phyloP scores from a whole-genome alignment of 371 early-diverging fungal genomes.

The Mortierella sp. region DNA sequence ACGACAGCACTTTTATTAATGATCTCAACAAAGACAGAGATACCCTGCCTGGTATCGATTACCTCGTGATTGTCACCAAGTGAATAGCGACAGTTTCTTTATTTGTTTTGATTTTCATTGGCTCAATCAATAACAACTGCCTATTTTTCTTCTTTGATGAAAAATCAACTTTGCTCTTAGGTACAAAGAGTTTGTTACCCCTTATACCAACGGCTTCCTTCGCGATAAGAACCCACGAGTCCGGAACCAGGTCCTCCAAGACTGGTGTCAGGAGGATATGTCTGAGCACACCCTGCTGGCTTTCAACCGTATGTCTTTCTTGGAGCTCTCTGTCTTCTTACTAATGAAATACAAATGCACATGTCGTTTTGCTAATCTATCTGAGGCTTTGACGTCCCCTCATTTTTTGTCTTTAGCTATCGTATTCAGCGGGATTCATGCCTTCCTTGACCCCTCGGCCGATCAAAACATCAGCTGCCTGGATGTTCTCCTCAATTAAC shows the following conservation, averaged over 20 bases:
- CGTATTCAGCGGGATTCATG: slow-evolving; percentile 13
- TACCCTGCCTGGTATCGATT: slow-evolving; percentile 26
- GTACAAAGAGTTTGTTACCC: slow-evolving; percentile 24
- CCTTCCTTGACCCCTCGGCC: slow-evolving; percentile 17
- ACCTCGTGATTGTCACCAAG: slow-evolving; percentile 26
- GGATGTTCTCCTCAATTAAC: too few relatives aligned
- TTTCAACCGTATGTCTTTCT: background rate
- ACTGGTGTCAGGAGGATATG: slow-evolving; percentile 6
- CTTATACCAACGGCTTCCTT: slow-evolving; percentile 31
- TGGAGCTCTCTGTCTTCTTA: background rate
- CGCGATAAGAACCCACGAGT: slow-evolving; percentile 11
- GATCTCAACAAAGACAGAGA: slow-evolving; percentile 26
- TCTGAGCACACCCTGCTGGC: background rate
- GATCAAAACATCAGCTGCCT: slow-evolving; percentile 5
- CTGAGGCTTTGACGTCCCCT: too few relatives aligned
- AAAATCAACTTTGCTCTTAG: slow-evolving; percentile 4
- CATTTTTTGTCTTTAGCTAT: background rate
- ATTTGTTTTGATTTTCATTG: background rate
- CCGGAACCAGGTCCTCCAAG: slow-evolving; percentile 10
- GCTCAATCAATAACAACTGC: too few relatives aligned
- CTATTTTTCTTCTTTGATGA: background rate
- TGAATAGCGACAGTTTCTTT: slow-evolving; percentile 5
- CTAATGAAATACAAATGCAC: too few relatives aligned
- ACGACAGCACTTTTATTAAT: background rate
- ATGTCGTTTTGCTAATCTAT: too few relatives aligned